phyloP scores from a whole-genome alignment of 306 rosid species.

The Trichosanthes cucumerina region DNA sequence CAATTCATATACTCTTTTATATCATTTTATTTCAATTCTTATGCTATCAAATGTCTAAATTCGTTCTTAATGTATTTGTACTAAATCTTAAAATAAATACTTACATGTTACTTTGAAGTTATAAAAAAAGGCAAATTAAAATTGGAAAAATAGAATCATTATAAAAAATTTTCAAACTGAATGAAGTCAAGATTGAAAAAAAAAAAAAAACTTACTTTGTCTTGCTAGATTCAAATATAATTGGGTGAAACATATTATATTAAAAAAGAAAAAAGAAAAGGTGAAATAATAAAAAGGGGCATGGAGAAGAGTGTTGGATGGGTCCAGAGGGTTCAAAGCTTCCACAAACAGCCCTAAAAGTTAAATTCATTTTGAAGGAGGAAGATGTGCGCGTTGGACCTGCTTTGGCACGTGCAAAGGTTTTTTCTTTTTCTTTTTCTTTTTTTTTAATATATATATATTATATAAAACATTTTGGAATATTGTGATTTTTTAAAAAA shows the following conservation, averaged over 20 bases:
- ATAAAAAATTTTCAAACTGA: neutral
- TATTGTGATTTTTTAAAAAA: neutral
- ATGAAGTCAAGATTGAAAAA: neutral
- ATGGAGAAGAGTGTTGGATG: conserved; percentile 6
- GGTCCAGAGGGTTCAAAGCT: conserved; percentile 5
- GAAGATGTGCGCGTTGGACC: conserved; percentile 5
- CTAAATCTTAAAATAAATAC: too few species aligned
- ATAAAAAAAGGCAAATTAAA: neutral
- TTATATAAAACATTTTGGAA: neutral
- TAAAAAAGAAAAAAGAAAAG: neutral
- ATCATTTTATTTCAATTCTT: too few species aligned
- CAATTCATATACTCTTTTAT: too few species aligned
- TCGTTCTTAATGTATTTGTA: too few species aligned
- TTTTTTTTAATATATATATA: too few species aligned
- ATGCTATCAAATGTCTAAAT: too few species aligned
- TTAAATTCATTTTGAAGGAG: neutral
- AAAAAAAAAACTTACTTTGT: neutral
- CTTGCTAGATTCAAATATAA: neutral
- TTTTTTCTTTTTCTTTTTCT: too few species aligned
- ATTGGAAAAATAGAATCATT: neutral
- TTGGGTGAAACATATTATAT: neutral
- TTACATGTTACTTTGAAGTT: too few species aligned
- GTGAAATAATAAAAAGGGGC: neutral
- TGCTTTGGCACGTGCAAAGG: neutral
- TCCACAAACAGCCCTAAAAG: neutral